Evolutionary conservation across 2,329 filamentous ascomycete genomes (phyloP).

Genomic region (Thermochaetoides dissita): DNA sequence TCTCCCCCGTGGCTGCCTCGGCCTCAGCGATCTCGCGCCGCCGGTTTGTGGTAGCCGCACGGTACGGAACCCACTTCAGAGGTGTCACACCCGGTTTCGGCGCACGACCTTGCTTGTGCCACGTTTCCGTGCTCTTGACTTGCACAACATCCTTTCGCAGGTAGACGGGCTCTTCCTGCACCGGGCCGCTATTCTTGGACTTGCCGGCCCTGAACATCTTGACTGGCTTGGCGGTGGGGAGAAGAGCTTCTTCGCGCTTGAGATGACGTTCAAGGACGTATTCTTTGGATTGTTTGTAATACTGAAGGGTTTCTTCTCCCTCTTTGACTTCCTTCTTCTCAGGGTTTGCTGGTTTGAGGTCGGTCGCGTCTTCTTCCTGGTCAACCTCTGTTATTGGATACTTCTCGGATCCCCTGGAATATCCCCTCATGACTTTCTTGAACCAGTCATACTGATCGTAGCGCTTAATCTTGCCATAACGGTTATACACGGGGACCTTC

Average conservation of each 20-base stretch:
- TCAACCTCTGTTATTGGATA: conserved; percentile 56
- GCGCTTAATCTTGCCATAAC: conserved; percentile 59
- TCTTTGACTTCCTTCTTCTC: conserved; percentile 62
- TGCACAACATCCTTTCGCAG: conserved; percentile 63
- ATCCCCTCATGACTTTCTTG: conserved; percentile 61
- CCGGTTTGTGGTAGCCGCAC: conserved; percentile 76
- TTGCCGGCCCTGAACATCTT: conserved; percentile 56
- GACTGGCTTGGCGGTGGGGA: conserved; percentile 52
- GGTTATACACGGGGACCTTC: conserved; percentile 68
- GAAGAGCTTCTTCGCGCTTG: conserved; percentile 79
- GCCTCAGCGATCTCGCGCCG: conserved; percentile 81
- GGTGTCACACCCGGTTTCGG: conserved; percentile 57
- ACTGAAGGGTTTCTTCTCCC: conserved; percentile 70
- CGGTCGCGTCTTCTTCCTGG: conserved; percentile 62
- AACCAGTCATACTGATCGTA: conserved; percentile 85
- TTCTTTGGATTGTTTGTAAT: conserved; percentile 73
- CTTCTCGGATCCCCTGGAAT: conserved; percentile 36
- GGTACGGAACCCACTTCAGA: conserved; percentile 75
- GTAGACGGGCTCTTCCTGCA: conserved; percentile 67
- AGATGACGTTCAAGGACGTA: conserved; percentile 77
- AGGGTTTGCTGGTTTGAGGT: conserved; percentile 58
- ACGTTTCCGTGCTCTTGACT: conserved; percentile 87
- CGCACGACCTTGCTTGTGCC: conserved; percentile 89
- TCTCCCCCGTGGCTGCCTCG: conserved; percentile 64
- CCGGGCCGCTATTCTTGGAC: conserved; percentile 55